phyloP scores from a whole-genome alignment of 352 stramenopile genomes.

The Phytopythium sindhum region DNA sequence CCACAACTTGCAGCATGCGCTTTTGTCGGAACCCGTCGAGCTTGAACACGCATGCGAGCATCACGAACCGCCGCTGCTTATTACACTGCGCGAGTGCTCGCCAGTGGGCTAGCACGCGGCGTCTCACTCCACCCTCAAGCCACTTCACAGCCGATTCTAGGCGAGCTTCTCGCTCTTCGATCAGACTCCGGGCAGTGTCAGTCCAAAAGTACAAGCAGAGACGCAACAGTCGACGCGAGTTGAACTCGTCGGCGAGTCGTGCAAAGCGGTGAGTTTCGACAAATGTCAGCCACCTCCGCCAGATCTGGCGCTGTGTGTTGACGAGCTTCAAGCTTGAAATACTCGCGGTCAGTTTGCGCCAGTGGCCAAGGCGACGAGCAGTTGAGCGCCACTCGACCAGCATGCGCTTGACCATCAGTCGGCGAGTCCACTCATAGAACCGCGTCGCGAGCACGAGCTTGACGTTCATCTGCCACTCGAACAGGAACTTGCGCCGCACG shows the following conservation, averaged over 20 bases:
- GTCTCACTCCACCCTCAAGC: slow-evolving; percentile 1
- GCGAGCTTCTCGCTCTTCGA: slow-evolving; percentile 9
- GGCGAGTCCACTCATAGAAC: slow-evolving; percentile 25
- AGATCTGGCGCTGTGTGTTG: slow-evolving; percentile 10
- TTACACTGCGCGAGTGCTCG: slow-evolving; percentile 14
- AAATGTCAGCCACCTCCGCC: slow-evolving; percentile 21
- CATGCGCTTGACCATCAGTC: slow-evolving; percentile 22
- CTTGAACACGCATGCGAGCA: slow-evolving; percentile 57
- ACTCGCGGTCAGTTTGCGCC: slow-evolving; percentile 18
- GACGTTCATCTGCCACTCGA: slow-evolving; percentile 24
- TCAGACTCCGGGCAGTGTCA: not conserved
- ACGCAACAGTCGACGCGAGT: not conserved
- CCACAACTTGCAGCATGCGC: slow-evolving; percentile 18
- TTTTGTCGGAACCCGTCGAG: slow-evolving; percentile 19
- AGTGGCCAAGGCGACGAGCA: slow-evolving; percentile 18
- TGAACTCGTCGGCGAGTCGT: slow-evolving; percentile 5
- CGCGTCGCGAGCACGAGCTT: slow-evolving; percentile 28
- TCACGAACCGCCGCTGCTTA: slow-evolving; percentile 34
- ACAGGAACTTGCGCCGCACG: slow-evolving; percentile 34
- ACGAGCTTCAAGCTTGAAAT: slow-evolving; percentile 8
- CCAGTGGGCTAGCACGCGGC: slow-evolving; percentile 15
- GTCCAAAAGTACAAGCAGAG: not conserved
- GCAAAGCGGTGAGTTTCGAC: slow-evolving; percentile 8
- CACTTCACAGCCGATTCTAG: slow-evolving; percentile 11
- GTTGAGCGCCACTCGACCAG: slow-evolving; percentile 20